Evolutionary conservation across 768 basidiomycete species (phyloP).

Genomic region (Imleria badia): DNA sequence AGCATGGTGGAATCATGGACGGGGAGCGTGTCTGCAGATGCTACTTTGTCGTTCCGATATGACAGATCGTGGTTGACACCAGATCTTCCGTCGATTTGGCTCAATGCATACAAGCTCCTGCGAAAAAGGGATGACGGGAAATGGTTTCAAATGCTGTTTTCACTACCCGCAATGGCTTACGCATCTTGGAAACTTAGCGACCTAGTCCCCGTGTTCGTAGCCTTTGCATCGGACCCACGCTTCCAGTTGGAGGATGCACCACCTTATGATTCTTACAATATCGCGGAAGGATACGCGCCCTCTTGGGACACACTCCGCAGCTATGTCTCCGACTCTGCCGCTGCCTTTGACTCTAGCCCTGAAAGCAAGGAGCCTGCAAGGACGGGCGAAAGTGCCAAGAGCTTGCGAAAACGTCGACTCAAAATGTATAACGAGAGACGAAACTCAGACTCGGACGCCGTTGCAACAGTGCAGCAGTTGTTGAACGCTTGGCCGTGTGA

Average conservation of each 20-base stretch:
- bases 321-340: not conserved
- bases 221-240: constrained; percentile 22
- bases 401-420: constrained; percentile 1
- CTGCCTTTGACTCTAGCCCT: constrained; percentile 9
- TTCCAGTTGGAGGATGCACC: constrained; percentile 16
- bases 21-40: not conserved
- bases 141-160: constrained; percentile 29
- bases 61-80: constrained; percentile 28
- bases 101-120: constrained; percentile 27
- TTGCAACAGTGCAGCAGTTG: not conserved
- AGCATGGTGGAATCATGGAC: constrained; percentile 12
- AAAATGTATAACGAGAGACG: constrained; percentile 7
- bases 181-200: constrained; percentile 3
- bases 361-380: not conserved
- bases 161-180: constrained; percentile 34
- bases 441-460: constrained; percentile 1
- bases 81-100: constrained; percentile 19
- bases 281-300: constrained; percentile 8
- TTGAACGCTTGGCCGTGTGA: constrained; percentile 20
- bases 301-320: not conserved
- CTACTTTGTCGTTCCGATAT: constrained; percentile 21
- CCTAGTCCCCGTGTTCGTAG: constrained; percentile 30
- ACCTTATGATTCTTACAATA: constrained; percentile 3
- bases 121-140: constrained; percentile 8
- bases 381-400: not conserved